Evolutionary conservation across 768 basidiomycete genomes (phyloP).

Genomic region (Russula dissimulans): DNA sequence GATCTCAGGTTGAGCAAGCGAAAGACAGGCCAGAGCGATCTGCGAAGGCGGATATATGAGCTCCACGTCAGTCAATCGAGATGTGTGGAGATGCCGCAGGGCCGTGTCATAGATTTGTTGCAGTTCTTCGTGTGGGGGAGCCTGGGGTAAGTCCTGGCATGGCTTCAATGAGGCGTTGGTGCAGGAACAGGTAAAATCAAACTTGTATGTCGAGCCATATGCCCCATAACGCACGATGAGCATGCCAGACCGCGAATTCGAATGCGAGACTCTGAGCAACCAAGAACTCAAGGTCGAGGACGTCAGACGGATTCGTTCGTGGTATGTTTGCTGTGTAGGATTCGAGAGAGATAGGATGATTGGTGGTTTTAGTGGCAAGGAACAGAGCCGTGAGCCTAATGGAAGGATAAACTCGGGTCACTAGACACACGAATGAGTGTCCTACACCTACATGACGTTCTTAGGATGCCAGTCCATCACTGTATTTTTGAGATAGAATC

Average conservation of each 20-base stretch:
- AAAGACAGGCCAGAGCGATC: constrained; percentile 77
- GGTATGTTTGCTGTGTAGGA: constrained; percentile 77
- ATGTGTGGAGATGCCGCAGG: constrained; percentile 56
- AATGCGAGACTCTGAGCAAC: constrained; percentile 91
- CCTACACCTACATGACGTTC: constrained; percentile 95
- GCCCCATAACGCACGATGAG: constrained; percentile 82
- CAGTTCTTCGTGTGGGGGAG: constrained; percentile 38
- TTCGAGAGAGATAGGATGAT: constrained; percentile 83
- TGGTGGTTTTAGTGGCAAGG: constrained; percentile 96
- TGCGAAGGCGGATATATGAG: constrained; percentile 90
- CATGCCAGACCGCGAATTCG: constrained; percentile 90
- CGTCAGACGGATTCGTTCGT: constrained; percentile 69
- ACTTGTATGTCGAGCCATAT: constrained; percentile 86
- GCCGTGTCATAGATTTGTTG: constrained; percentile 57
- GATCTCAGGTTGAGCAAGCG: constrained; percentile 51
- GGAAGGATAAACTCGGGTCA: not conserved
- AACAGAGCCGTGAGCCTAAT: constrained; percentile 89
- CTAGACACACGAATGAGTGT: constrained; percentile 2
- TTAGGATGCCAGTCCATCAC: constrained; percentile 99
- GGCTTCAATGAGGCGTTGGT: not conserved
- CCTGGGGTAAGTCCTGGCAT: constrained; percentile 48
- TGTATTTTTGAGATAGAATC: constrained; percentile 96
- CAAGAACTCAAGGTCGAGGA: constrained; percentile 91
- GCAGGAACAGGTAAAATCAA: constrained; percentile 20
- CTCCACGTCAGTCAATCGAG: constrained; percentile 86